Base-by-base conservation (phyloP, 2,329 filamentous ascomycete genomes). In the Paramyrothecium sp. region DNA sequence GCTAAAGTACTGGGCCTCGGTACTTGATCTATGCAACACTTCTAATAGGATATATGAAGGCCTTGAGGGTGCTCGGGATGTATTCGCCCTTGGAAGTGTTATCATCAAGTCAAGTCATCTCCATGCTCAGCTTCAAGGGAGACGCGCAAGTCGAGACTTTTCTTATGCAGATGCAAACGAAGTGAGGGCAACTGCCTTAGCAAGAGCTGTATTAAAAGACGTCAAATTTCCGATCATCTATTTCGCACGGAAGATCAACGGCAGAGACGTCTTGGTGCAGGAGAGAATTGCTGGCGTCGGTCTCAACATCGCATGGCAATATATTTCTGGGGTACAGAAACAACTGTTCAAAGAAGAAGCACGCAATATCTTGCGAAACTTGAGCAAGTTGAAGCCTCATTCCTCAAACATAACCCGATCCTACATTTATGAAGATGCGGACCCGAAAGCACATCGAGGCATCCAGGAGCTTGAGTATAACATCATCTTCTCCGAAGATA, bases 401-500 rank as follows among this genome's bases (percentile, higher is more conserved):
- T 44, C 57, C 38, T 53, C 34, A 55, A 49, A 50, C 19, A 49
- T 30, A 20, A 19, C 44, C 60, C 67, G 65, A 10, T 63, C 60
- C 21, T 63, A 72, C 47, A 59, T 71, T 81, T 71, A 88, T 83
- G 71, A 86, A 87, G 73, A 81, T 85, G 68, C 87, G 83, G 58
- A 83, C 84, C 85, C 85, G 87, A 63, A 87, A 80, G 71, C 83
- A 83, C 63, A 54, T 30, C 47, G 63, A 19, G 55, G 68, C 16
- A 71, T 75, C 49, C 60, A 65, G 57, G 54, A 67, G 7, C 56
- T 70, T 11, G 75, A 75, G 62, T 61, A 53, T n/a, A 67, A 73
- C 7, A 75, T 68, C 22, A 56, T 71, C 51, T 71, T 73, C 58
- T 64, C 61, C 13, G 47, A 49, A 21, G 20, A 23, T 7, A 59